Percentiles rank a stretch among this genome's conserved stretches.
phyloP scores from a whole-genome alignment of 139 green algal genomes.

The Chlorella sp. region DNA sequence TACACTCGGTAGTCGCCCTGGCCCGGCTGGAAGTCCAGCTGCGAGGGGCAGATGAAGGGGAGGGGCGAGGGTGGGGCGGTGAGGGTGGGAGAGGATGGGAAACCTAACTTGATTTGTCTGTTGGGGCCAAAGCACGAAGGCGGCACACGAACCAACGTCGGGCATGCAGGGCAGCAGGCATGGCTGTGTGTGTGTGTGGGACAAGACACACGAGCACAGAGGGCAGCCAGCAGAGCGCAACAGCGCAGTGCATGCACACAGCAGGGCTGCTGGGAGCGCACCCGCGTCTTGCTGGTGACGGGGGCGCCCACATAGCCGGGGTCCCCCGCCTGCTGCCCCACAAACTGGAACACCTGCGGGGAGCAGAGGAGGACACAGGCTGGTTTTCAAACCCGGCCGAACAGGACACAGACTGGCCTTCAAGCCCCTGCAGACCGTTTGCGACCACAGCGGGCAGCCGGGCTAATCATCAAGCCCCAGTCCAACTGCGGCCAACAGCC shows the following conservation, averaged over 20 bases:
- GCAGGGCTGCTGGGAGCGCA: neutral
- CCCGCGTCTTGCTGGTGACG: slow-evolving; percentile 36
- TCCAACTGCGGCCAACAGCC: neutral
- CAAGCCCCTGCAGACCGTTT: too few species aligned
- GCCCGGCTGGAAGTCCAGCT: slow-evolving; percentile 15
- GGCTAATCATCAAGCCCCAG: too few species aligned
- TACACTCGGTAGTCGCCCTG: slow-evolving; percentile 31
- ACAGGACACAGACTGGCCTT: too few species aligned
- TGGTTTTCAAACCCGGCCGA: too few species aligned
- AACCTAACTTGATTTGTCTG: too few species aligned
- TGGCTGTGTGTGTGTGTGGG: neutral
- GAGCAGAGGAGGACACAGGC: neutral
- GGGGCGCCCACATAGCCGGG: slow-evolving; percentile 33
- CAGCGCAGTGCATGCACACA: neutral
- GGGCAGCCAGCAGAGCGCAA: too few species aligned
- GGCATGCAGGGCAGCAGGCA: neutral
- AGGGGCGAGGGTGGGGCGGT: neutral
- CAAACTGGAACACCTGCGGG: slow-evolving; percentile 49
- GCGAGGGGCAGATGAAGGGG: neutral
- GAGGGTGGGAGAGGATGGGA: neutral
- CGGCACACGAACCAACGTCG: neutral
- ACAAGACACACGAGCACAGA: too few species aligned
- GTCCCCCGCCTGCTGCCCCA: neutral
- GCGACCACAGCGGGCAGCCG: too few species aligned
- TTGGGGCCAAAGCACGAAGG: too few species aligned